Evolutionary conservation across 176 grass and related monocot genomes (phyloP).

Genomic region (Lolium perenne): DNA sequence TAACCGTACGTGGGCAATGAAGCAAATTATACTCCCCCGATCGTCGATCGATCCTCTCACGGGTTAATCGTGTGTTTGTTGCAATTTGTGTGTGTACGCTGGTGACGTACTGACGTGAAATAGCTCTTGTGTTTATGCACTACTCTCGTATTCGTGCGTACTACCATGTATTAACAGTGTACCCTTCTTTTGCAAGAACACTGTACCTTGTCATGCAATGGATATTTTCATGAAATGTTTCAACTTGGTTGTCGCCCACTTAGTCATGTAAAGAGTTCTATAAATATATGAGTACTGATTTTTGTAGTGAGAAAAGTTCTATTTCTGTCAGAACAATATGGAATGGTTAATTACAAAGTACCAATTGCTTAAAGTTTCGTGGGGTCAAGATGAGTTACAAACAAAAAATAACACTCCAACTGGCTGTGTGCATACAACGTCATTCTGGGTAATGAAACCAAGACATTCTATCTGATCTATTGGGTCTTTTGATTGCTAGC

Average conservation of each 20-base stretch:
- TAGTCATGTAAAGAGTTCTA: background rate
- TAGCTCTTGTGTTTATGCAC: background rate
- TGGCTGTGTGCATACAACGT: conserved; percentile 24
- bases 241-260: background rate
- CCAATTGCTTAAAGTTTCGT: background rate
- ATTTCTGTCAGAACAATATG: too few species aligned
- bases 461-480: conserved; percentile 23
- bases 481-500: conserved; percentile 46
- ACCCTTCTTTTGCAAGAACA: background rate
- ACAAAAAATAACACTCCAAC: conserved; percentile 26
- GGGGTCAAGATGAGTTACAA: background rate
- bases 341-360: too few species aligned
- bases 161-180: background rate
- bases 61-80: background rate
- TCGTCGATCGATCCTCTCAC: background rate
- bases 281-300: background rate
- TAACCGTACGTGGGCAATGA: conserved; percentile 11
- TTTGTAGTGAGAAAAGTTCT: too few species aligned
- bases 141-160: background rate
- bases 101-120: background rate
- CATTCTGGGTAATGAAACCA: conserved; percentile 43
- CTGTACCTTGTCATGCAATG: background rate
- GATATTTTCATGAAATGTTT: background rate
- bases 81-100: background rate
- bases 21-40: background rate